Percentiles rank a stretch among this genome's conserved stretches.
phyloP scores from a whole-genome alignment of 129 eudicot species.

The Pittosporum tobira region DNA sequence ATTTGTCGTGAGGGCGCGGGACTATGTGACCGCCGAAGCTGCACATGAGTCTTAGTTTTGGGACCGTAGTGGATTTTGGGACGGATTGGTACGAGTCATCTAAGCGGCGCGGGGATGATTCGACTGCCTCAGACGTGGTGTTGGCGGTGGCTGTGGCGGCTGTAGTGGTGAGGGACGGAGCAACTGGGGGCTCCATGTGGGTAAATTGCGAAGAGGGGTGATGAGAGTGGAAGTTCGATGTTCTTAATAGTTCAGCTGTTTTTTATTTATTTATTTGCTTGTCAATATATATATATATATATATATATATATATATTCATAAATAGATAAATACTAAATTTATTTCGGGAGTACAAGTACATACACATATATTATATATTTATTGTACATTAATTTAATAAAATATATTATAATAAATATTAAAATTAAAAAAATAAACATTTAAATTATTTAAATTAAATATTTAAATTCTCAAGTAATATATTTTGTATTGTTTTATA shows the following conservation, averaged over 20 bases:
- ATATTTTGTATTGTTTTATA: too few species aligned
- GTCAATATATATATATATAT: conserved; percentile 6
- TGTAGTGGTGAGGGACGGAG: neutral
- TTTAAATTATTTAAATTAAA: too few species aligned
- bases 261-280: too few species aligned
- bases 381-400: too few species aligned
- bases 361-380: too few species aligned
- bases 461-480: too few species aligned
- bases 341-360: too few species aligned
- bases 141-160: conserved; percentile 9
- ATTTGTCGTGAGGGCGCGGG: conserved; percentile 44
- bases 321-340: too few species aligned
- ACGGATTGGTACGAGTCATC: conserved; percentile 21
- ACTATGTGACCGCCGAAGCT: conserved; percentile 51
- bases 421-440: too few species aligned
- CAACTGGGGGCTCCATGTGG: conserved; percentile 42
- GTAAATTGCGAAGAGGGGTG: conserved; percentile 7
- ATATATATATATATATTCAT: too few species aligned
- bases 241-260: conserved; percentile 38
- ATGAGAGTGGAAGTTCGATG: conserved; percentile 18
- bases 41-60: conserved; percentile 41
- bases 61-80: conserved; percentile 14
- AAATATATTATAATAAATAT: too few species aligned
- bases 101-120: conserved; percentile 46
- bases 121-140: conserved; percentile 23